Percentiles rank a stretch among this genome's conserved stretches.
Conservation (phyloP, 345 rosid species). For the Stellera chamaejasme region DNA sequence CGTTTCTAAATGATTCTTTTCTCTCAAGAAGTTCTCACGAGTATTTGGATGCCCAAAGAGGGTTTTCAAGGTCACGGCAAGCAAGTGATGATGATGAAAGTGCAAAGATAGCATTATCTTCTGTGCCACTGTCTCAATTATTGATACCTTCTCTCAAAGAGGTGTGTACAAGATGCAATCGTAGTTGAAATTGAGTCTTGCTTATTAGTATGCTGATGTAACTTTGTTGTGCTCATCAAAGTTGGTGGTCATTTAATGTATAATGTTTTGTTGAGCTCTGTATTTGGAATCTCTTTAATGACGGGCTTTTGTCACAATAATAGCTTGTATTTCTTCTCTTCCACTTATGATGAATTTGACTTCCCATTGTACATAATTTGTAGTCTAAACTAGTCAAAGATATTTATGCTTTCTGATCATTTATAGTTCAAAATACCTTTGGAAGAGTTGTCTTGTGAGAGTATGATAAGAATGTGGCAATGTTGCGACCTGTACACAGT, state of each 20-base stretch:
- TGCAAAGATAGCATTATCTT: slow-evolving; percentile 47
- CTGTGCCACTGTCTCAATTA: slow-evolving; percentile 63
- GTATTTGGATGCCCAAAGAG: slow-evolving; percentile 51
- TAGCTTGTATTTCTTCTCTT: no score
- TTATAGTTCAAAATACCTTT: no score
- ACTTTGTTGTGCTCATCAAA: slow-evolving; percentile 1
- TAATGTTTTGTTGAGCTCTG: not conserved
- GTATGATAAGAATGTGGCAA: no score
- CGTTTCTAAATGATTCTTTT: slow-evolving; percentile 14
- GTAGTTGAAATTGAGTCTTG: slow-evolving; percentile 3
- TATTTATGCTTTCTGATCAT: no score
- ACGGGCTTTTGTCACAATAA: no score
- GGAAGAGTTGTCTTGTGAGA: no score
- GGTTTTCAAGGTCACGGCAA: slow-evolving; percentile 37
- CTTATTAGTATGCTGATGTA: slow-evolving; percentile 2
- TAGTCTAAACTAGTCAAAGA: no score
- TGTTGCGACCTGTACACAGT: no score
- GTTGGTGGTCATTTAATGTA: not conserved
- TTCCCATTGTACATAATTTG: no score
- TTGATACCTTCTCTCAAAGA: slow-evolving; percentile 85
- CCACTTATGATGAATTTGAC: no score
- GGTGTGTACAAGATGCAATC: slow-evolving; percentile 33
- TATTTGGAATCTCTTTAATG: no score
- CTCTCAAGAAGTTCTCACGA: slow-evolving; percentile 50
- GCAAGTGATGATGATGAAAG: slow-evolving; percentile 65